Percentiles rank a stretch among this genome's conserved stretches.
Evolutionary conservation across 345 rosid genomes (phyloP).

Genomic region (Camelina laxa): DNA sequence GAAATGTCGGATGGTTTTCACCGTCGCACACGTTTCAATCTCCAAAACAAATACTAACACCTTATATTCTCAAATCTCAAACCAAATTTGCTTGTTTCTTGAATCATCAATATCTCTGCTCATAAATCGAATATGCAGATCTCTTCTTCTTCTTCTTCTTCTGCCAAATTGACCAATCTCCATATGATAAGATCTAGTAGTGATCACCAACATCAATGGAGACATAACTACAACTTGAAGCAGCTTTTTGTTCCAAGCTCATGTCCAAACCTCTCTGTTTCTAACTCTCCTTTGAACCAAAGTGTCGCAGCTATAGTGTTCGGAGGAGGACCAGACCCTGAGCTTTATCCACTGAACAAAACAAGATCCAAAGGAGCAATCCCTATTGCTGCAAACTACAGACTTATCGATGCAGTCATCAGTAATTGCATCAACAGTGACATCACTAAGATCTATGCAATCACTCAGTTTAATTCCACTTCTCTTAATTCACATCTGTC

Average conservation of each 20-base stretch:
- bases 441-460: constrained; percentile 80
- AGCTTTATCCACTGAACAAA: constrained; percentile 76
- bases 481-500: constrained; percentile 82
- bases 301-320: constrained; percentile 82
- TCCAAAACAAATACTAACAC: constrained; percentile 15
- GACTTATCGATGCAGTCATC: constrained; percentile 77
- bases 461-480: constrained; percentile 90
- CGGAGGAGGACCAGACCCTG: constrained; percentile 72
- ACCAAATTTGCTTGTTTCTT: constrained; percentile 2
- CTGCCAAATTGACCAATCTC: constrained; percentile 30
- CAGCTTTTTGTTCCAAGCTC: constrained; percentile 35
- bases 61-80: constrained; percentile 35
- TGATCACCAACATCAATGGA: constrained; percentile 32
- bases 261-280: constrained; percentile 42
- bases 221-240: constrained; percentile 37
- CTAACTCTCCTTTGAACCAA: constrained; percentile 54
- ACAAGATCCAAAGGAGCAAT: constrained; percentile 85
- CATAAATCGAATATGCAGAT: constrained; percentile 39
- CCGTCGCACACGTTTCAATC: constrained; percentile 37
- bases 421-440: constrained; percentile 90
- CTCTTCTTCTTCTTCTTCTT: constrained; percentile 38
- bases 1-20: constrained; percentile 45
- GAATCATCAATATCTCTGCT: constrained; percentile 18
- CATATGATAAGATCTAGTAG: constrained; percentile 31
- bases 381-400: constrained; percentile 75